Base-by-base conservation (phyloP, 768 basidiomycete species). In the Xerocomellus dryophilus region DNA sequence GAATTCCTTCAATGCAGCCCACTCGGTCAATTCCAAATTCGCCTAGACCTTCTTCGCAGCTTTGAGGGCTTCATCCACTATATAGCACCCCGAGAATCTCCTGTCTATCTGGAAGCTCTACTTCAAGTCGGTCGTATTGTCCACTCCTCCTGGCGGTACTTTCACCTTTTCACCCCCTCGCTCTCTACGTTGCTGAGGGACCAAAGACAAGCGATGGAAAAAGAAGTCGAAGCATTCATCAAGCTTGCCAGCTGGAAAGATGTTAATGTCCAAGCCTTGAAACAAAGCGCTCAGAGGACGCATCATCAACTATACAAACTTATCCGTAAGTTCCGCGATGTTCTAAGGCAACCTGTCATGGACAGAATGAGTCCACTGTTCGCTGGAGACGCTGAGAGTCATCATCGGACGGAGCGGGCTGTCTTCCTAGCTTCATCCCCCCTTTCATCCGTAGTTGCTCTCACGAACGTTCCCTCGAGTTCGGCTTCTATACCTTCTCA, bases 211-310 rank as follows among this genome's bases (percentile, higher is more conserved):
- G 64, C 61, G 0, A 68, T 97, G 31, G 93, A 98, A 71, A 88
- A 84, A 61, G 89, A 95, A 51, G 80, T 98, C 47, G 81, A 78
- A 53, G 84, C 81, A 41, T 86, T 93, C 66, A 87, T 98, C 76
- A 96, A 94, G 69, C 77, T 99, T 42, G 97, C 97, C 2, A 98
- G 94, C 64, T 98, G 97, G 97, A 97, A 90, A 70, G 97, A 99
- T 65, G 76, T 94, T 66, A 99, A 98, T 63, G 89, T 98, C 10
- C 87, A 91, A 58, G 94, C 97, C 2, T 78, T 99, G 53, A 90
- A 88, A 68, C 86, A 89, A 56, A 97, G 94, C 66, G 94, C 97
- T 0, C 84, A 89, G 54, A 84, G 78, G 63, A 93, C 93, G 2
- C 97, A 99, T 68, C 86, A 85, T 54, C 91, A 95, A 58, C 75